Evolutionary conservation across 2,329 filamentous ascomycete genomes (phyloP).

Genomic region (Colletotrichum lupini): DNA sequence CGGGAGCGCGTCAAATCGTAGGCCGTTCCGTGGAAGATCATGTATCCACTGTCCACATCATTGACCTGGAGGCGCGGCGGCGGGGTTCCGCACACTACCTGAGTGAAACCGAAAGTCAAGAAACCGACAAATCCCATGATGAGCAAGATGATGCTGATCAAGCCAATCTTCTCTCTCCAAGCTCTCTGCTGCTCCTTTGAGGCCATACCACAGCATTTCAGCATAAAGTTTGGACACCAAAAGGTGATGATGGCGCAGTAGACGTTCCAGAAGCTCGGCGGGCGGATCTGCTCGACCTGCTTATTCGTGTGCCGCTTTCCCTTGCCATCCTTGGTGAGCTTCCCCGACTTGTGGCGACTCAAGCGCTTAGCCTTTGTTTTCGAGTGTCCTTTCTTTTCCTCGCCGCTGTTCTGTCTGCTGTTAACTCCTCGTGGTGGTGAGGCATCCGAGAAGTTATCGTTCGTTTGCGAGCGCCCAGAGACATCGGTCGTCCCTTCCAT

Average conservation of each 20-base stretch:
- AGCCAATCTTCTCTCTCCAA: constrained; percentile 97
- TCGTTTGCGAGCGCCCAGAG: constrained; percentile 53
- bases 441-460: constrained; percentile 58
- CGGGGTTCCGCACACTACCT: constrained; percentile 82
- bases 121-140: constrained; percentile 94
- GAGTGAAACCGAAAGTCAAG: constrained; percentile 95
- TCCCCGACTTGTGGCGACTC: constrained; percentile 63
- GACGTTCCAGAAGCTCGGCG: constrained; percentile 92
- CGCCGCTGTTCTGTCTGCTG: constrained; percentile 45
- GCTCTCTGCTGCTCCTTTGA: constrained; percentile 89
- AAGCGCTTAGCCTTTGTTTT: constrained; percentile 49
- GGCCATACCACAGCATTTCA: constrained; percentile 87
- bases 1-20: constrained; percentile 83
- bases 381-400: constrained; percentile 49
- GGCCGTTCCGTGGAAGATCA: constrained; percentile 96
- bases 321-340: constrained; percentile 72
- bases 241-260: constrained; percentile 96
- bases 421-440: constrained; percentile 45
- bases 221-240: constrained; percentile 88
- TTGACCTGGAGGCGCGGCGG: constrained; percentile 83
- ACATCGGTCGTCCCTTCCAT: constrained; percentile 72
- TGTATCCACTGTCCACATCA: constrained; percentile 82
- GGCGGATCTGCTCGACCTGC: constrained; percentile 73
- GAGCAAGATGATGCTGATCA: constrained; percentile 90
- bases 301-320: constrained; percentile 50